These are phyloP conservation scores for Endocalyx cinctus DNA, from an alignment of 2,329 filamentous ascomycete species.

Conservation along the genomic window DNA sequence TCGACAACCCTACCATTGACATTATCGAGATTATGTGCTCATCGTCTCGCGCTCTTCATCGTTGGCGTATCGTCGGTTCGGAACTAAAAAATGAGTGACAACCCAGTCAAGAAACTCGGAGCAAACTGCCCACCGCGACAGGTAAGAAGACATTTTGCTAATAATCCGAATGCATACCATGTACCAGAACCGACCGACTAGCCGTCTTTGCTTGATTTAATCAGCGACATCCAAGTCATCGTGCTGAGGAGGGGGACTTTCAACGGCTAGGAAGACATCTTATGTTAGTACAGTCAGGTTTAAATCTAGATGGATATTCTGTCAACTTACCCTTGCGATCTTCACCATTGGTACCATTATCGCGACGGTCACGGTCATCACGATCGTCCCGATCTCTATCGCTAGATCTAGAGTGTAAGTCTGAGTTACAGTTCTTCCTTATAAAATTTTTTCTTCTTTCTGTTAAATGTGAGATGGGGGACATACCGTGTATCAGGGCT, in stretches of 20 bases:
- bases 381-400: conserved; percentile 61
- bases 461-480: too few relatives aligned
- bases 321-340: conserved; percentile 74
- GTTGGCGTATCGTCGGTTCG: too few relatives aligned
- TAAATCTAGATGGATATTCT: conserved; percentile 10
- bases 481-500: conserved; percentile 52
- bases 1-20: too few relatives aligned
- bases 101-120: conserved; percentile 17
- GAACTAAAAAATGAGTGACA: conserved; percentile 28
- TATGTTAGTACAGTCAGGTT: conserved; percentile 13
- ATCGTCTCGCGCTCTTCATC: too few relatives aligned
- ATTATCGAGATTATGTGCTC: too few relatives aligned
- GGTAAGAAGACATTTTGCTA: conserved; percentile 11
- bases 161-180: too few relatives aligned
- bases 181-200: conserved; percentile 12
- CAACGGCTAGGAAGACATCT: conserved; percentile 51
- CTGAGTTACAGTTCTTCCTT: too few relatives aligned
- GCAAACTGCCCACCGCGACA: conserved; percentile 13
- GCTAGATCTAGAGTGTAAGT: too few relatives aligned
- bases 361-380: conserved; percentile 69
- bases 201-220: conserved; percentile 35
- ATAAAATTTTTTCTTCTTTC: too few relatives aligned
- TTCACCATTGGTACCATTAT: conserved; percentile 77
- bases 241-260: conserved; percentile 77
- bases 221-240: conserved; percentile 97